Evolutionary conservation across 2,329 filamentous ascomycete genomes (phyloP), one percentile per base, ranked within the genome.

Genomic region (Colletotrichum plurivorum): DNA sequence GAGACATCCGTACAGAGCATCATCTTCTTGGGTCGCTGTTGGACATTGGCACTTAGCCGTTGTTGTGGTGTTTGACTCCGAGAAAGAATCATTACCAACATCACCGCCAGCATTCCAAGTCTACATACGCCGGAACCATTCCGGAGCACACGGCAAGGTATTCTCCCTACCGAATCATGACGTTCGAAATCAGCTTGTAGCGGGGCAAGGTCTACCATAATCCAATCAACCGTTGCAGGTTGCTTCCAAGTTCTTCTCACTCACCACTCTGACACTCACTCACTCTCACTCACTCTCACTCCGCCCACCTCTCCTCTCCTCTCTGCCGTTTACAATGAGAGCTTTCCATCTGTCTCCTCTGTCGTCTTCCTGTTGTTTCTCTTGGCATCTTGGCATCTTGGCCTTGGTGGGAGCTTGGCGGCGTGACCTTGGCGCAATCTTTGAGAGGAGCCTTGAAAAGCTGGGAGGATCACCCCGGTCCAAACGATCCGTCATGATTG

Each of bases 111-210:
- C 31, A 13, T 41, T 55, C 54, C 46, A 20, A 25, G 46, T 51
- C 31, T 10, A 22, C 60, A 20, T 48, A 16, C 27, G 8, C 7
- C 27, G 31, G 31, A 36, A 36, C 31, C 31, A 36, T 36, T 36
- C 31, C 31, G 31, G 31, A 36, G 31, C 31, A 36, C 31, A 36
- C 31, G 10, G 31, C 31, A 10, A 36, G 31, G 31, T 36, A 12
- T 10, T 10, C 31, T 10, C 15, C 45, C 39, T 39, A 36, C 49
- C 68, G 59, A 71, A 71, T 65, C 59, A 61, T 65, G 65, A 69
- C 59, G 49, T 64, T n/a, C 25, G 20, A 65, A 61, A 52, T 22
- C 45, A 65, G 65, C 65, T 61, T 65, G 68, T 60, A 6, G 10
- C n/a, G 54, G 59, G 68, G 68, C 51, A 39, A 49, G 7, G 20